phyloP scores from a whole-genome alignment of 306 rosid species.

The Senna tora region DNA sequence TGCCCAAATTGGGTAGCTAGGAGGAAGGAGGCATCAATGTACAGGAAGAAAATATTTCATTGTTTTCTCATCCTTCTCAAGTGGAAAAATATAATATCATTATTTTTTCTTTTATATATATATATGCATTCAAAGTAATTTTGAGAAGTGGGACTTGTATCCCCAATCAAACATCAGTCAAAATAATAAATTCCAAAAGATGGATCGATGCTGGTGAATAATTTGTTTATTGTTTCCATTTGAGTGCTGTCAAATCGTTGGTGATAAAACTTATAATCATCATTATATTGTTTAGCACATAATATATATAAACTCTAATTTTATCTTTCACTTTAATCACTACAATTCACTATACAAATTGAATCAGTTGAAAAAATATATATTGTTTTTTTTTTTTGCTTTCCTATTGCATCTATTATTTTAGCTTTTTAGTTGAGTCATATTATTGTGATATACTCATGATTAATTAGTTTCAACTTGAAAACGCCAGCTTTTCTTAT shows the following conservation, averaged over 20 bases:
- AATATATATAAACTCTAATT: background rate
- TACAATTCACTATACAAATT: too few relatives aligned
- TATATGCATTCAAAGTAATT: conserved; percentile 24
- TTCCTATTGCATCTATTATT: background rate
- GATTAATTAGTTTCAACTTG: conserved; percentile 29
- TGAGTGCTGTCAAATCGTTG: conserved; percentile 75
- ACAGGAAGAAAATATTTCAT: conserved; percentile 9
- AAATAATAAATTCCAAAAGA: conserved; percentile 36
- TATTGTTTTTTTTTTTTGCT: too few relatives aligned
- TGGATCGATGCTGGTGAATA: conserved; percentile 25
- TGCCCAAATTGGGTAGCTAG: background rate
- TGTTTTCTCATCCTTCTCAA: background rate
- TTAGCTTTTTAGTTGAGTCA: background rate
- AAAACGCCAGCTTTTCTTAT: background rate
- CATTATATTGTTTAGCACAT: background rate
- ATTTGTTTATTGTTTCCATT: conserved; percentile 33
- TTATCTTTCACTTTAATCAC: background rate
- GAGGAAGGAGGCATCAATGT: conserved; percentile 8
- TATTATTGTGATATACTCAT: conserved; percentile 15
- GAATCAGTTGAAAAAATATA: too few relatives aligned
- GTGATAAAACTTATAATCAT: conserved; percentile 17
- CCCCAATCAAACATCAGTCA: conserved; percentile 57
- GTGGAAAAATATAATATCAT: conserved; percentile 32
- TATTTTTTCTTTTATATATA: background rate
- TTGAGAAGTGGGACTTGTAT: conserved; percentile 41